Conservation (phyloP, 2,329 filamentous ascomycete genomes). For the Nigrospora sphaerica region DNA sequence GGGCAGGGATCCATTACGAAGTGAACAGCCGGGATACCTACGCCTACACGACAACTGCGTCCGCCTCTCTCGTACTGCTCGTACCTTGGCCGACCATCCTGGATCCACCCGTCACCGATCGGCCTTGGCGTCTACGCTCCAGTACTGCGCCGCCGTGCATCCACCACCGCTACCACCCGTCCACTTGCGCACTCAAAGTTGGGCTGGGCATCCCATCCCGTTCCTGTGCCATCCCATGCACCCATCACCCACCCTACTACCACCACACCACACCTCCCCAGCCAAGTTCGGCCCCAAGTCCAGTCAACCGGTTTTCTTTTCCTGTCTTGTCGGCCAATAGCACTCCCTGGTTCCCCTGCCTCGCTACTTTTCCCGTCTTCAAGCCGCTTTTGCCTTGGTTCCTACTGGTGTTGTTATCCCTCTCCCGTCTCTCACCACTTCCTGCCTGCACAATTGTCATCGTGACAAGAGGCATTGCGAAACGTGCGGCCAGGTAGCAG, state of each 20-base stretch:
- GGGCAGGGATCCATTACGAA: slow-evolving; percentile 1
- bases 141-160: slow-evolving; percentile 8
- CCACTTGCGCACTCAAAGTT: slow-evolving; percentile 6
- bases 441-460: not conserved
- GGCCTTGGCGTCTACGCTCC: slow-evolving; percentile 11
- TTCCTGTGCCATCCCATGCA: no score
- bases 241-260: no score
- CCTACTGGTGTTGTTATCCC: no score
- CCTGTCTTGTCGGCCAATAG: not conserved
- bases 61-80: not conserved
- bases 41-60: not conserved
- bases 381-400: no score
- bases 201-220: not conserved
- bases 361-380: not conserved
- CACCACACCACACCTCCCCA: no score
- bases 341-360: not conserved
- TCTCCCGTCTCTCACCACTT: no score
- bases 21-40: slow-evolving; percentile 1
- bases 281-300: no score
- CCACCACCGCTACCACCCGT: not conserved
- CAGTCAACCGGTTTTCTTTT: not conserved
- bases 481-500: no score
- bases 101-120: slow-evolving; percentile 10
- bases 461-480: not conserved
- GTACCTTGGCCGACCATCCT: not conserved